phyloP scores from a whole-genome alignment of 805 yeast species.

The Candida hungchunana region DNA sequence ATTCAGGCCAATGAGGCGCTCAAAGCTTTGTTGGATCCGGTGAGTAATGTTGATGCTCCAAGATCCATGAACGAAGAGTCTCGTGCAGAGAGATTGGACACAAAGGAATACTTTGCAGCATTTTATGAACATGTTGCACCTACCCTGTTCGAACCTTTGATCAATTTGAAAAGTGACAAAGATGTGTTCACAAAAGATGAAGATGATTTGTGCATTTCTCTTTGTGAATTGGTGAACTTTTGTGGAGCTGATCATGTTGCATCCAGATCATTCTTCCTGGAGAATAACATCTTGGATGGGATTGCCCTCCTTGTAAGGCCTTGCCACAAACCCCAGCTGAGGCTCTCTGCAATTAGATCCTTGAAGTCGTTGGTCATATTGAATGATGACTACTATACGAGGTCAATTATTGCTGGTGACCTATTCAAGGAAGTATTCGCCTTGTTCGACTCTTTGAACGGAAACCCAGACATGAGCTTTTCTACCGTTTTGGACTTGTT shows the following conservation, averaged over 20 bases:
- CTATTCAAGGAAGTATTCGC: slow-evolving; percentile 46
- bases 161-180: slow-evolving; percentile 18
- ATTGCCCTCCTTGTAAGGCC: slow-evolving; percentile 45
- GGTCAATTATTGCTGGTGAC: slow-evolving; percentile 52
- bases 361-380: slow-evolving; percentile 56
- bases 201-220: slow-evolving; percentile 44
- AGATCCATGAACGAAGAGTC: slow-evolving; percentile 23
- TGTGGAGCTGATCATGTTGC: slow-evolving; percentile 51
- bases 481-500: slow-evolving; percentile 73
- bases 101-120: slow-evolving; percentile 45
- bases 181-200: slow-evolving; percentile 23
- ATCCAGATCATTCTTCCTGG: slow-evolving; percentile 61
- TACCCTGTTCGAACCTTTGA: slow-evolving; percentile 45
- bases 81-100: slow-evolving; percentile 27
- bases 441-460: slow-evolving; percentile 43
- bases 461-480: slow-evolving; percentile 58
- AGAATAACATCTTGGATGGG: slow-evolving; percentile 53
- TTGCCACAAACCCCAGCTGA: slow-evolving; percentile 41
- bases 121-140: slow-evolving; percentile 67
- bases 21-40: slow-evolving; percentile 60
- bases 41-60: slow-evolving; percentile 16
- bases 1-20: slow-evolving; percentile 84
- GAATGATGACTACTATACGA: slow-evolving; percentile 58
- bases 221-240: slow-evolving; percentile 69
- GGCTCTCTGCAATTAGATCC: slow-evolving; percentile 67